phyloP scores from a whole-genome alignment of 129 eudicot genomes.

The Flaveria ramosissima region DNA sequence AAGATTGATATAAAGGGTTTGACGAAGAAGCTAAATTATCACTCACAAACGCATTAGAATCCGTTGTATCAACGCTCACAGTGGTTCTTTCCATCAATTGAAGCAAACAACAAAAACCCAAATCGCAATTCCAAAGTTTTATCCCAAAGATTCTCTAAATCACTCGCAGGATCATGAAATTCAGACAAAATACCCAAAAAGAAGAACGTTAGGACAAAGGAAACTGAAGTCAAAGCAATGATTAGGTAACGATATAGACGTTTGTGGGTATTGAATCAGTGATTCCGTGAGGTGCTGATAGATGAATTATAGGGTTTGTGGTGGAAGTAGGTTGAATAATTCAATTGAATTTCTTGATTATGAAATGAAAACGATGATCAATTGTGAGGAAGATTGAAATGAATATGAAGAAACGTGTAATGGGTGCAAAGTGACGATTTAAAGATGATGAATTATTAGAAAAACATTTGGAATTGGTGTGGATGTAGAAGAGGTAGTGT shows the following conservation, averaged over 20 bases:
- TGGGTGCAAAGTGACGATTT: slow-evolving; percentile 4
- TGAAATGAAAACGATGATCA: slow-evolving; percentile 9
- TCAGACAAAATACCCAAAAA: background rate
- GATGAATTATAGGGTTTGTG: slow-evolving; percentile 33
- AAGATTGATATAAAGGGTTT: slow-evolving; percentile 14
- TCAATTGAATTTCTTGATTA: background rate
- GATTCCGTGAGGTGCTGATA: slow-evolving; percentile 23
- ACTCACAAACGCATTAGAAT: slow-evolving; percentile 19
- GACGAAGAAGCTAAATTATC: slow-evolving; percentile 17
- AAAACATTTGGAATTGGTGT: background rate
- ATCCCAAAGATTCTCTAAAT: background rate
- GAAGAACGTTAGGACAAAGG: background rate
- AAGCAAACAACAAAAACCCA: background rate
- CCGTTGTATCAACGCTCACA: slow-evolving; percentile 14
- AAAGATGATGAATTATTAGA: no score
- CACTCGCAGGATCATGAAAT: background rate
- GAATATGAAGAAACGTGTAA: slow-evolving; percentile 6
- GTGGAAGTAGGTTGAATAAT: slow-evolving; percentile 20
- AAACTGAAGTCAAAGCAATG: slow-evolving; percentile 31
- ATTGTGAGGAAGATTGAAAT: slow-evolving; percentile 6
- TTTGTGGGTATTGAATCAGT: background rate
- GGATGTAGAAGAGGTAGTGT: background rate
- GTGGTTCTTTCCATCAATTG: slow-evolving; percentile 30
- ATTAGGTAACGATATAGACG: slow-evolving; percentile 18
- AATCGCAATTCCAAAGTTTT: no score